phyloP scores from a whole-genome alignment of 257 asterid species.

The Coffea eugenioides region DNA sequence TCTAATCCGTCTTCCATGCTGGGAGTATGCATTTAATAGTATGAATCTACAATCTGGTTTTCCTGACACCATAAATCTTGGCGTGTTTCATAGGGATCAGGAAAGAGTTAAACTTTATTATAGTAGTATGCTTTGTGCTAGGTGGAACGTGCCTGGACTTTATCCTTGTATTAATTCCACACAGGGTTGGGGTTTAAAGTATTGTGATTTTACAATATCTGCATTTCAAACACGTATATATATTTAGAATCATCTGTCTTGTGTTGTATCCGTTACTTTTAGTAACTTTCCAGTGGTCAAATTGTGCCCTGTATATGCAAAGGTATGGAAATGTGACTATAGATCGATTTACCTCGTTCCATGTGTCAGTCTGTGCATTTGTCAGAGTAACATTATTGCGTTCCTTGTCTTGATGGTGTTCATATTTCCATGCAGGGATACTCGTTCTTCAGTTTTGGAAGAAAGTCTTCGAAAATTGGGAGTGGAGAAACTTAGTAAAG shows the following conservation, averaged over 20 bases:
- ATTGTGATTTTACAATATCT: not conserved
- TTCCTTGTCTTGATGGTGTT: conserved; percentile 11
- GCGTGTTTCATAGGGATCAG: not conserved
- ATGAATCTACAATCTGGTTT: not conserved
- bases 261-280: not conserved
- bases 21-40: not conserved
- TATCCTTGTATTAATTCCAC: not conserved
- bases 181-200: not conserved
- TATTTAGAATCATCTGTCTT: not conserved
- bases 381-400: not conserved
- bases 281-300: not conserved
- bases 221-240: not conserved
- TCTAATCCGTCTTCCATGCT: not conserved
- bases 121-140: not conserved
- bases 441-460: conserved; percentile 86
- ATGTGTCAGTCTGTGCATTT: not conserved
- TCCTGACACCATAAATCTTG: not conserved
- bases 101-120: not conserved
- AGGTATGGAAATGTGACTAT: not conserved
- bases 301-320: not conserved
- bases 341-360: not conserved
- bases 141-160: not conserved
- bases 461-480: conserved; percentile 96
- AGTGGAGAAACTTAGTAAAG: conserved; percentile 98
- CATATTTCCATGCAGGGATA: conserved; percentile 51